These are phyloP conservation scores for Astragalus membranaceus DNA, from an alignment of 306 rosid species.

Conservation along the genomic window DNA sequence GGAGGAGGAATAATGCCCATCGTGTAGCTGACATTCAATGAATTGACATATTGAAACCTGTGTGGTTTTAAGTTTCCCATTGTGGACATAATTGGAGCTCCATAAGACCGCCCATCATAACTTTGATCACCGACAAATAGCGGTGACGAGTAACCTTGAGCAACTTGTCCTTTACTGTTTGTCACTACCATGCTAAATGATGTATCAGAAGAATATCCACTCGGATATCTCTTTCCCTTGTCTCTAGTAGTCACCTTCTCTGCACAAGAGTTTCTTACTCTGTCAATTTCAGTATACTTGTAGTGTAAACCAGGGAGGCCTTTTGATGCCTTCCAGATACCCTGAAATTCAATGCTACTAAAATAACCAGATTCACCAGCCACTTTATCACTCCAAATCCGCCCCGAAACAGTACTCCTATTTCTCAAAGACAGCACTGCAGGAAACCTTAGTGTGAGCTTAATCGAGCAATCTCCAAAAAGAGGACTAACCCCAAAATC, in stretches of 20 bases:
- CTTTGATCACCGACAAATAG: slow-evolving; percentile 44
- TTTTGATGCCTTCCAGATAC: slow-evolving; percentile 25
- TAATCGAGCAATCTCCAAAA: slow-evolving; percentile 63
- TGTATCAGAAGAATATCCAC: slow-evolving; percentile 64
- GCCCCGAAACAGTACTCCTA: slow-evolving; percentile 48
- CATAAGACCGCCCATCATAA: slow-evolving; percentile 27
- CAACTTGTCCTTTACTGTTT: slow-evolving; percentile 53
- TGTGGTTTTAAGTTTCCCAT: slow-evolving; percentile 3
- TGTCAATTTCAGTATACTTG: slow-evolving; percentile 45
- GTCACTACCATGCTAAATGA: slow-evolving; percentile 48
- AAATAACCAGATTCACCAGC: slow-evolving; percentile 50
- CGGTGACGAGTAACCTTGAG: slow-evolving; percentile 56
- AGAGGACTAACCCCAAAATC: slow-evolving; percentile 35
- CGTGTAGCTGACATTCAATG: slow-evolving; percentile 54
- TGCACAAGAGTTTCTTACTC: slow-evolving; percentile 36
- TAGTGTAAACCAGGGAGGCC: slow-evolving; percentile 36
- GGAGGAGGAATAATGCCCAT: slow-evolving; percentile 39
- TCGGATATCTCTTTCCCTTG: slow-evolving; percentile 51
- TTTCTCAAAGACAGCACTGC: slow-evolving; percentile 49
- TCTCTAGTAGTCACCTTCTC: slow-evolving; percentile 30
- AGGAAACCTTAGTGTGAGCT: slow-evolving; percentile 51
- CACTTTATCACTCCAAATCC: slow-evolving; percentile 55
- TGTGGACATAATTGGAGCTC: slow-evolving; percentile 15
- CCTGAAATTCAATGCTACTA: slow-evolving; percentile 40
- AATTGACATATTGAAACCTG: slow-evolving; percentile 12